Conservation (phyloP, 305 asterid genomes). For the Fraxinus xanthoxyloides region DNA sequence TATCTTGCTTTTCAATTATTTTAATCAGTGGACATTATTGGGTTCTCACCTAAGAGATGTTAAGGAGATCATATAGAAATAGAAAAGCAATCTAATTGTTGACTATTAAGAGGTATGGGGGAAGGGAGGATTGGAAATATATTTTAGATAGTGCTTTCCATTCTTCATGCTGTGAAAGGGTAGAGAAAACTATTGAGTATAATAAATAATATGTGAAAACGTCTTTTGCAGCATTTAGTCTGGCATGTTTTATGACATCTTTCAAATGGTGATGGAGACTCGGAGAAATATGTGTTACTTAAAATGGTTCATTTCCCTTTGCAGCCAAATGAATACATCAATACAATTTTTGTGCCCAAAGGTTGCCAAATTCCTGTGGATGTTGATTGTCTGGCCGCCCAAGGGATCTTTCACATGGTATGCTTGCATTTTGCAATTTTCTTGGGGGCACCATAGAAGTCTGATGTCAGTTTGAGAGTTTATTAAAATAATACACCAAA, state of each 20-base stretch:
- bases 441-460: not conserved
- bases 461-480: not conserved
- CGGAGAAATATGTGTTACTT: not conserved
- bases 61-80: not conserved
- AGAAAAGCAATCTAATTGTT: not conserved
- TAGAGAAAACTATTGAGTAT: not conserved
- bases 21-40: not conserved
- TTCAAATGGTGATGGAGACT: not conserved
- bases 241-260: not conserved
- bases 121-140: not conserved
- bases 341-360: slow-evolving; percentile 77
- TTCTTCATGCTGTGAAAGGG: not conserved
- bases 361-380: slow-evolving; percentile 72
- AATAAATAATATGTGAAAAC: not conserved
- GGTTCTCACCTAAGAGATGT: not conserved
- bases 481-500: not conserved
- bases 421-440: slow-evolving; percentile 13
- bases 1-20: not conserved
- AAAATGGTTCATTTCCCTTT: slow-evolving; percentile 24
- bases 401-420: slow-evolving; percentile 76
- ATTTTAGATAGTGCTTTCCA: not conserved
- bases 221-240: not conserved
- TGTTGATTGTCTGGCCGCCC: slow-evolving; percentile 47
- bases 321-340: slow-evolving; percentile 78
- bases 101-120: not conserved